Evolutionary conservation across 441 rosid species (phyloP), one percentile per base, ranked within the genome.

Genomic region (Rhodomyrtus psidioides): DNA sequence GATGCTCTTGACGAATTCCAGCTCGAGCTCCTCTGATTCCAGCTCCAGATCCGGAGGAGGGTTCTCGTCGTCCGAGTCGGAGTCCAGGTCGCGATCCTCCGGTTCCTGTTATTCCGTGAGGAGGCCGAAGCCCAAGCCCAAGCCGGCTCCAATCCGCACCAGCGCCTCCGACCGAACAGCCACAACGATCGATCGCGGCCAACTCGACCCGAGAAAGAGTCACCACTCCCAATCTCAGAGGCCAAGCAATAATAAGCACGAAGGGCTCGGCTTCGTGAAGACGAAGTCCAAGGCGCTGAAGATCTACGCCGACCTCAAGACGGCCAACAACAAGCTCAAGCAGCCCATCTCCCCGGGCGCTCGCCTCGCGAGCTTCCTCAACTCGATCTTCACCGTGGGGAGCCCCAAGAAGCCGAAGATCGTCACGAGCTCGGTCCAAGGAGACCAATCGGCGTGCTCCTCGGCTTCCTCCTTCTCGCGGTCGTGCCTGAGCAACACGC

Each of bases 311-410:
- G 88, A 87, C 56, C 88, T 93, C 56, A 94, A 94, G 86, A 93
- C 91, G 76, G 92, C 88, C 14, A 5, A 94, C 58, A 76, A 54
- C 24, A 70, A 39, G 79, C n/a, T 70, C 62, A 82, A 92, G 88
- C 95, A 92, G 55, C 95, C 95, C 0, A 89, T 91, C 59, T 94
- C 95, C 16, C 97, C 97, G 8, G 95, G 97, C 0, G 94, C 91
- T 2, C 87, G 91, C 26, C 94, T 94, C 46, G 92, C 97, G 12
- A 89, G 90, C 86, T 93, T 94, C 88, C 91, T 94, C 14, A 93
- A 94, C 91, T 92, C 97, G 0, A 88, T 94, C 56, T 93, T 94
- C 93, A 86, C 84, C 9, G 89, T 92, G n/a, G 85, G 75, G 26
- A 83, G 85, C 56, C 76, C 79, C 30, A 58, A 58, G 85, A 62